Evolutionary conservation across 2,329 filamentous ascomycete species (phyloP), one percentile per base, ranked within the genome.

Genomic region (Pyricularia sp.): DNA sequence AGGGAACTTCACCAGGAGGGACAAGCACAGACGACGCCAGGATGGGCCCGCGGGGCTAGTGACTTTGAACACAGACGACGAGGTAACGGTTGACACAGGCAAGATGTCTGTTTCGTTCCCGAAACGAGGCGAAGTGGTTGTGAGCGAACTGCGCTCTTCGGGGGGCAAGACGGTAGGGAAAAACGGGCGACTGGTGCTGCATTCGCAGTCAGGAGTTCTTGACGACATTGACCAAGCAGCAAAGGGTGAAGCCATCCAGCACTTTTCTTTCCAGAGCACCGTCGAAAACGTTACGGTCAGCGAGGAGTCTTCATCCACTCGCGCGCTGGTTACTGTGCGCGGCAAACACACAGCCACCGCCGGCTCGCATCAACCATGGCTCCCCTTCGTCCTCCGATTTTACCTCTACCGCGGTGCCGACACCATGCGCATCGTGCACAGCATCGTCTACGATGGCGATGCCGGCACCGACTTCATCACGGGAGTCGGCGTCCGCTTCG

Each of bases 401-500:
- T 89, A 89, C 70, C 75, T 89, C 0, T 88, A 88, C 72, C 79
- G 83, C 33, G 79, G 84, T 70, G 88, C 86, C 0, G 82, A 86
- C 64, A 80, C 84, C 0, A 83, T 89, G 61, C 80, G 81, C 50
- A 77, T 86, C 0, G 77, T 88, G 0, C 86, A 89, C 72, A 86
- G 81, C 26, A 76, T 88, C n/a, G 76, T 87, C 2, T 87, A 83
- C 67, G 84, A 88, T 59, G 83, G 81, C 2, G 77, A 84, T 4
- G 74, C 80, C 0, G 75, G 80, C 3, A 79, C 79, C 26, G 82
- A 86, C 69, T 86, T 88, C 71, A 81, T 88, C 68, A 78, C 80
- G 0, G 85, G 83, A 0, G 77, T 88, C 3, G 86, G 86, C 1
- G 76, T 89, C 11, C 81, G 79, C 1, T 87, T 89, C 63, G 78